phyloP scores from a whole-genome alignment of 768 basidiomycete species.

The Pilatotrama ljubarskyi region DNA sequence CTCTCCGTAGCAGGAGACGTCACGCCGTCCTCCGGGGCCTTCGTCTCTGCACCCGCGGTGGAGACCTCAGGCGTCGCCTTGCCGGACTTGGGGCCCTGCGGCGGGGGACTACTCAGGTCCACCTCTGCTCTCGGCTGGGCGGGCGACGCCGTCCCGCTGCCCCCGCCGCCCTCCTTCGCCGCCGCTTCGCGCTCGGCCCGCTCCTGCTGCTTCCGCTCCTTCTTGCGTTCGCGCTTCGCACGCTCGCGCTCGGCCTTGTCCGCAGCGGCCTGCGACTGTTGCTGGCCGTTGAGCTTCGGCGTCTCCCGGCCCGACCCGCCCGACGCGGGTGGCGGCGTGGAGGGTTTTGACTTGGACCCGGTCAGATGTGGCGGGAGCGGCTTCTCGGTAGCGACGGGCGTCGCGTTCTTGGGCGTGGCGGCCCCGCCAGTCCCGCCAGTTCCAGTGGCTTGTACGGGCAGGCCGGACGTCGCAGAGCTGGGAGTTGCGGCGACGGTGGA shows the following conservation, averaged over 20 bases:
- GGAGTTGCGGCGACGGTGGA: slow-evolving; percentile 58
- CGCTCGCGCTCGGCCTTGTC: slow-evolving; percentile 61
- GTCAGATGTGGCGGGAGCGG: slow-evolving; percentile 37
- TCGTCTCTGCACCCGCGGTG: slow-evolving; percentile 7
- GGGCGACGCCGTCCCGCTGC: slow-evolving; percentile 32
- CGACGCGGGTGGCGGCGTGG: slow-evolving; percentile 32
- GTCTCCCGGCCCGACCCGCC: slow-evolving; percentile 34
- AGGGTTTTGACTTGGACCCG: slow-evolving; percentile 24
- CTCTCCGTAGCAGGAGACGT: slow-evolving; percentile 42
- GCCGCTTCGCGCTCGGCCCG: slow-evolving; percentile 42
- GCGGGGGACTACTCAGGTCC: slow-evolving; percentile 17
- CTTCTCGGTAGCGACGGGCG: slow-evolving; percentile 32
- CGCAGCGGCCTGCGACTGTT: slow-evolving; percentile 24
- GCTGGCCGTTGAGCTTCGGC: slow-evolving; percentile 43
- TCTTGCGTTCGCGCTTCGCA: slow-evolving; percentile 61
- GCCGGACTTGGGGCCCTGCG: slow-evolving; percentile 34
- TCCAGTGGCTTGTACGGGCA: slow-evolving; percentile 43
- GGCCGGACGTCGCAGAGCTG: slow-evolving; percentile 52
- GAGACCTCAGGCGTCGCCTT: slow-evolving; percentile 39
- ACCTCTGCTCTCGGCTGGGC: slow-evolving; percentile 15
- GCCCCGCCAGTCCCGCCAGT: slow-evolving; percentile 30
- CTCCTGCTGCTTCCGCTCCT: slow-evolving; percentile 60
- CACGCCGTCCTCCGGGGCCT: slow-evolving; percentile 25
- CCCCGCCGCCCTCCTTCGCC: slow-evolving; percentile 36
- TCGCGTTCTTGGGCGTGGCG: slow-evolving; percentile 34